phyloP scores from a whole-genome alignment of 345 rosid species.

The Diplotaxis tenuifolia region DNA sequence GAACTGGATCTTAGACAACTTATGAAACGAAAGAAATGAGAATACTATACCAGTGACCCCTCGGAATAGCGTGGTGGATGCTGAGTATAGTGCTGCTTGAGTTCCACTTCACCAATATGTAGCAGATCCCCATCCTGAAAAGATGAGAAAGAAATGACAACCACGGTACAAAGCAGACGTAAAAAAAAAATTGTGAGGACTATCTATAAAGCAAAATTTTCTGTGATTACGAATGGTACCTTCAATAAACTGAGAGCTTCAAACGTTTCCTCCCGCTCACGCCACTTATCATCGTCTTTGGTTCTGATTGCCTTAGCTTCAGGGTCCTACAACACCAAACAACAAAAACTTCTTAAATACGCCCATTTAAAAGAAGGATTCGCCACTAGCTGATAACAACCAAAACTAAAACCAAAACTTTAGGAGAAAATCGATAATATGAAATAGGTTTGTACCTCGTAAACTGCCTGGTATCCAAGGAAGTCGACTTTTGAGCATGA shows the following conservation, averaged over 20 bases:
- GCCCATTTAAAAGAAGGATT: conserved; percentile 9
- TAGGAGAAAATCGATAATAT: neutral
- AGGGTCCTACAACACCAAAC: conserved; percentile 54
- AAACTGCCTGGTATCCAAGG: conserved; percentile 84
- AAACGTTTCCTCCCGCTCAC: conserved; percentile 49
- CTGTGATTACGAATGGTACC: conserved; percentile 49
- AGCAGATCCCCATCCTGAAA: conserved; percentile 66
- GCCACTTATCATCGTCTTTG: conserved; percentile 45
- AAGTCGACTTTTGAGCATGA: conserved; percentile 66
- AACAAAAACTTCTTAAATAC: conserved; percentile 8
- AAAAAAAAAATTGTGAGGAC: neutral
- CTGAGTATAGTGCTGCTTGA: conserved; percentile 76
- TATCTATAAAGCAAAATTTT: too few species aligned
- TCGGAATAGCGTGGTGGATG: conserved; percentile 88
- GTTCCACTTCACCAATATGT: conserved; percentile 49
- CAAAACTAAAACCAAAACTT: conserved; percentile 4
- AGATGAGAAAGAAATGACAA: conserved; percentile 15
- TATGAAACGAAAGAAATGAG: conserved; percentile 16
- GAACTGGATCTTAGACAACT: conserved; percentile 10
- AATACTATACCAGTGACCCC: conserved; percentile 73
- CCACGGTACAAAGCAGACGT: neutral
- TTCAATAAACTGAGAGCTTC: conserved; percentile 55
- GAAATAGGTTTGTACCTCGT: conserved; percentile 54
- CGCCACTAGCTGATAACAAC: conserved; percentile 1
- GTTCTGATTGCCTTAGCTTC: conserved; percentile 56